Conservation (phyloP, 352 stramenopile genomes). For the Nothophytophthora sp. region DNA sequence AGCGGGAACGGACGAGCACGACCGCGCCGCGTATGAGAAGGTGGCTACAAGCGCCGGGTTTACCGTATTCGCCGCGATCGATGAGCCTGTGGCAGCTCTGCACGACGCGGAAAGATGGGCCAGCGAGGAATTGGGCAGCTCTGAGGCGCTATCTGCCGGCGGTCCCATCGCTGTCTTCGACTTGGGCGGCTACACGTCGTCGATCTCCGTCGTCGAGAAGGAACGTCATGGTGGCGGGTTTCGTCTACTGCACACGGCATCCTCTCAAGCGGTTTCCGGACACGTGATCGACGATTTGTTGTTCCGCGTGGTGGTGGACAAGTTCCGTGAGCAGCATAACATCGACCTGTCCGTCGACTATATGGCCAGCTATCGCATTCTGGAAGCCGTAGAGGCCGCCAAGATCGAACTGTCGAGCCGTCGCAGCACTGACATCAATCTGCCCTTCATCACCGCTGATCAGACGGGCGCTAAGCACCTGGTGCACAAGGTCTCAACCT, state of each 20-base stretch:
- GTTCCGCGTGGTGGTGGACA: constrained; percentile 48
- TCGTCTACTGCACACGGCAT: constrained; percentile 34
- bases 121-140: constrained; percentile 25
- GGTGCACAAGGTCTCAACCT: constrained; percentile 59
- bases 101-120: constrained; percentile 48
- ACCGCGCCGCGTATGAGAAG: constrained; percentile 44
- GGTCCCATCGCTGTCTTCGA: constrained; percentile 63
- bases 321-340: constrained; percentile 51
- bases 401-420: constrained; percentile 72
- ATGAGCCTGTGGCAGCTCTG: constrained; percentile 66
- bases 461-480: constrained; percentile 69
- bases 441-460: constrained; percentile 80
- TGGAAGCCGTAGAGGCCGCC: constrained; percentile 66
- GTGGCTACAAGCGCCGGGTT: constrained; percentile 57
- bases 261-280: constrained; percentile 44
- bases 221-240: constrained; percentile 24
- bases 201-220: constrained; percentile 51
- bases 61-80: constrained; percentile 51
- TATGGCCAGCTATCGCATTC: constrained; percentile 68
- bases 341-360: constrained; percentile 77
- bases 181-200: constrained; percentile 65
- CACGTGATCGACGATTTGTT: constrained; percentile 47
- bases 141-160: constrained; percentile 18
- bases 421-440: constrained; percentile 60
- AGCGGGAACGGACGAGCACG: constrained; percentile 27